Evolutionary conservation across 2,329 filamentous ascomycete species (phyloP), one percentile per base, ranked within the genome.

Genomic region (Neurospora sp.): DNA sequence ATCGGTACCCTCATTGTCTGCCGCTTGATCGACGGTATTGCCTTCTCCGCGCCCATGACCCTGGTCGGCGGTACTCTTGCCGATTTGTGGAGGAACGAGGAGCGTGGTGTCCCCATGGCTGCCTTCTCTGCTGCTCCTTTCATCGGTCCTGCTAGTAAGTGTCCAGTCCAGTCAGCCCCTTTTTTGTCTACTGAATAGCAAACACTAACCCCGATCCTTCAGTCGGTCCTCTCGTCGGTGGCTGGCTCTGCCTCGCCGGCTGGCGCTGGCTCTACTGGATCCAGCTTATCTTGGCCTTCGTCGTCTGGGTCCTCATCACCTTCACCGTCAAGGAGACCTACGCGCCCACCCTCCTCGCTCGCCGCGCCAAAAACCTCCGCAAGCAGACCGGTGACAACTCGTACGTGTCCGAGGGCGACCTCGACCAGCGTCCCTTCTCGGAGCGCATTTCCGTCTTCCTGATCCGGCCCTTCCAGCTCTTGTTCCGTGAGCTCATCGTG

Each of bases 271-370:
- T 96, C 0, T 96, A 96, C 82, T 95, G 91, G 90, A 87, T 97
- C 74, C 92, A 95, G 77, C 83, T 96, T 11, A 96, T 97, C 76
- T 78, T 96, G 13, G 83, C 91, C 36, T 89, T 84, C 15, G 77
- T 90, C 67, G 86, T 90, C 74, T 96, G 91, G 88, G 71, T 91
- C 19, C 78, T 95, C 71, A 93, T 96, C 79, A 90, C 90, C 38
- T 94, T 96, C 80, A 96, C 92, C n/a, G 90, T 97, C 0, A 92
- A 93, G 1, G 93, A 97, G 80, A 97, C 93, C 0, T 97, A 96
- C 78, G 90, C 93, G 0, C 93, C 93, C 0, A 91, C 88, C 0
- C 89, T 97, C 68, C 86, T 97, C 17, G 86, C 87, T 68, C 81
- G 81, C 38, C 86, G 93, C 13, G 93, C 93, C 2, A 84, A 85